Base-by-base conservation (phyloP, 768 basidiomycete genomes). In the Boletus patriciae region DNA sequence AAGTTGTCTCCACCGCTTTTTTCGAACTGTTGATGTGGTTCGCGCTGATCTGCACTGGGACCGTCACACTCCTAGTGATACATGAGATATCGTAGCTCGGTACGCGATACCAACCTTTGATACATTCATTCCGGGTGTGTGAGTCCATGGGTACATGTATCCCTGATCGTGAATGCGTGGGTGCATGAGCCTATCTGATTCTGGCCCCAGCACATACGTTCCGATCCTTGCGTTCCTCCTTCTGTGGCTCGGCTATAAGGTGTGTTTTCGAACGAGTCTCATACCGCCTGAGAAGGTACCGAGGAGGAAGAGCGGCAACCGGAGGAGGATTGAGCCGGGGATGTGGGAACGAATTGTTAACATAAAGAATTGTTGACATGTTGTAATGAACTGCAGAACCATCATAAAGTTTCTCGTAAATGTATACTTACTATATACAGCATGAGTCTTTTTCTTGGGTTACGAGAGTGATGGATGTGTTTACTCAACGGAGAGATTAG, bases 291-390 rank as follows among this genome's bases (percentile, higher is more conserved):
- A 73, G n/a, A 73, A 81, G n/a, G n/a, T n/a, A n/a, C 16, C 57
- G 83, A 84, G 44, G 86, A 85, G 63, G 86, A 89, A 68, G 74
- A 78, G 60, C 73, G 69, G 53, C 83, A 76, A 61, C 53, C 81
- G 50, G 74, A 69, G 36, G 76, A 85, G 63, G 72, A 45, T 63
- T 64, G 6, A 63, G 9, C 48, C 52, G 50, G 58, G 66, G 36
- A 55, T 48, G 34, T 68, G 65, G 69, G 60, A 61, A 48, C 66
- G 53, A 51, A 33, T 73, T 29, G 66, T 62, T 50, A 72, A 70
- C 25, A 25, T 25, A n/a, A n/a, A n/a, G n/a, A n/a, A n/a, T n/a
- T n/a, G n/a, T n/a, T n/a, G n/a, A n/a, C 27, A 43, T 58, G 23
- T 41, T 72, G 42, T 59, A 58, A 52, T 61, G 54, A 19, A 21